Evolutionary conservation across 208 protist genomes (phyloP).

Genomic region (Crithidia brevicula): DNA sequence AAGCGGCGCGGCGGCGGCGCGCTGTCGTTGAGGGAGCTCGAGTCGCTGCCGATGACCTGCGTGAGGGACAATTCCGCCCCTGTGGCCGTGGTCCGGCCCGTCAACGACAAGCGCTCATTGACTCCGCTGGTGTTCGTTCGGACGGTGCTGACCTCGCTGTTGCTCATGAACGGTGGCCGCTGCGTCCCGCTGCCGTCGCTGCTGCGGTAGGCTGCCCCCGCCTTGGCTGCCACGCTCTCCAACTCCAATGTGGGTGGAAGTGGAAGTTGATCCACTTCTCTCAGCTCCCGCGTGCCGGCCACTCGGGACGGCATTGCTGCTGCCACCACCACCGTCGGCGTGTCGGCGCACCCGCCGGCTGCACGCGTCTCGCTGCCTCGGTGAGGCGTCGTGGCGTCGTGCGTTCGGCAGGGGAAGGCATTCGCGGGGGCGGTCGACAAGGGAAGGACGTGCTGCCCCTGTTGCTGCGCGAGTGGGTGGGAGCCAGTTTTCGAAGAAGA

Average conservation of each 20-base stretch:
- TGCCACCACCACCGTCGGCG: neutral
- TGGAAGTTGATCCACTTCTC: neutral
- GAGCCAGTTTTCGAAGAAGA: too few relatives aligned
- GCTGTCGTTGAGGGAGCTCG: neutral
- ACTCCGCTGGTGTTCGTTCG: neutral
- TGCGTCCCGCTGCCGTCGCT: neutral
- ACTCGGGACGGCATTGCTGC: neutral
- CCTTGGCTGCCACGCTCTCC: neutral
- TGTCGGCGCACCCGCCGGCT: conserved; percentile 3
- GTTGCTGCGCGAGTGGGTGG: too few relatives aligned
- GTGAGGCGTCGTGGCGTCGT: neutral
- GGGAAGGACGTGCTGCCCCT: too few relatives aligned
- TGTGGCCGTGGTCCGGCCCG: neutral
- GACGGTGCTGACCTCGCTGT: neutral
- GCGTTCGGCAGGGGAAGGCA: too few relatives aligned
- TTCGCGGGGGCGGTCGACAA: too few relatives aligned
- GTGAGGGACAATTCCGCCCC: neutral
- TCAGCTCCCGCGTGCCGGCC: neutral
- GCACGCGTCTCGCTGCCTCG: neutral
- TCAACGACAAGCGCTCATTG: neutral
- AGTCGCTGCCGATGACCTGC: neutral
- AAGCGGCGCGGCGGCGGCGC: neutral
- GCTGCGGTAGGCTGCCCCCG: neutral
- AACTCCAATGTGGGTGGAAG: neutral
- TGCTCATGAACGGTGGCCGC: neutral